A percentile compares a stretch with the other conserved stretches of the same genome.
Evolutionary conservation across 228 moss, liverwort and hornwort species (phyloP).

Genomic region (Sphagnum fallax): DNA sequence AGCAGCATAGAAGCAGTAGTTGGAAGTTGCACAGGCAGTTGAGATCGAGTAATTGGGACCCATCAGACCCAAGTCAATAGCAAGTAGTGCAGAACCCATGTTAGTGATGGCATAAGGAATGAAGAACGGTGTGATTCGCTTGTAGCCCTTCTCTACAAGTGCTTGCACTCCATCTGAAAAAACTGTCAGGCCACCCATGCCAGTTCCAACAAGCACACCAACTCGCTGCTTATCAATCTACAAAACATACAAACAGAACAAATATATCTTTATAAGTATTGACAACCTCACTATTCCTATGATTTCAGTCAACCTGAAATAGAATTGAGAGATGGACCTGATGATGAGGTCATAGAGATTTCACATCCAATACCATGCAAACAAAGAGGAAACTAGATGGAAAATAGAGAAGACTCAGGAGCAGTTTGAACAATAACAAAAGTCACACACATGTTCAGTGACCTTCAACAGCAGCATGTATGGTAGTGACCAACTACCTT

Average conservation of each 20-base stretch:
- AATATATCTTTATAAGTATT: no score
- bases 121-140: constrained; percentile 89
- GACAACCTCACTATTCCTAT: no score
- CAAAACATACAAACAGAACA: constrained; percentile 4
- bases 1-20: constrained; percentile 95
- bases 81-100: constrained; percentile 90
- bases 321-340: no score
- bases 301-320: no score
- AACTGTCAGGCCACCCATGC: constrained; percentile 93
- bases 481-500: no score
- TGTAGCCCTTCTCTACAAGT: constrained; percentile 82
- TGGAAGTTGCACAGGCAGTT: constrained; percentile 92
- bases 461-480: no score
- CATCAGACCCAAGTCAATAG: constrained; percentile 91
- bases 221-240: constrained; percentile 88
- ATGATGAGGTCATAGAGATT: no score
- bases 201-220: constrained; percentile 89
- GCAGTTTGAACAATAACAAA: no score
- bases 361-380: no score
- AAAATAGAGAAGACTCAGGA: no score
- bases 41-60: constrained; percentile 91
- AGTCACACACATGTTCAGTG: no score
- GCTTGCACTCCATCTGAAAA: constrained; percentile 97
- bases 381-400: no score
- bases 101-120: constrained; percentile 95